Evolutionary conservation across 2,329 filamentous ascomycete genomes (phyloP).

Genomic region (Pyricularia pennisetigena): DNA sequence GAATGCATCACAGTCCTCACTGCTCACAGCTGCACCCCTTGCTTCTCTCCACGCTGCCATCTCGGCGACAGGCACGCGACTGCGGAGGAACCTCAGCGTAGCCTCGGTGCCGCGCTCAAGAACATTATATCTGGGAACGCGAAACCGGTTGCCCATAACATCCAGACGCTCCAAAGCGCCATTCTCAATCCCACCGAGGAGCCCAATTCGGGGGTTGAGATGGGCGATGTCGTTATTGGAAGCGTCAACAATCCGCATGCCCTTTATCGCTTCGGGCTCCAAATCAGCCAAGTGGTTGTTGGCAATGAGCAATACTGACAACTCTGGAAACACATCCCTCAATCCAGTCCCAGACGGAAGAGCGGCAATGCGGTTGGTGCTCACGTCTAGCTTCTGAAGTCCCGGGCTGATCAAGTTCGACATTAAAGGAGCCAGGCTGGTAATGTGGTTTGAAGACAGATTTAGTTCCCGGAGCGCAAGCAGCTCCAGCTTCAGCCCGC

Average conservation of each 20-base stretch:
- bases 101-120: slow-evolving; percentile 82
- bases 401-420: slow-evolving; percentile 60
- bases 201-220: slow-evolving; percentile 70
- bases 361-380: slow-evolving; percentile 67
- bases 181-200: slow-evolving; percentile 64
- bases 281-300: slow-evolving; percentile 74
- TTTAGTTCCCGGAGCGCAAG: slow-evolving; percentile 70
- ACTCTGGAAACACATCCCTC: slow-evolving; percentile 55
- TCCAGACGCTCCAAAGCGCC: slow-evolving; percentile 61
- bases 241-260: slow-evolving; percentile 67
- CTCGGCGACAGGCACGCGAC: slow-evolving; percentile 57
- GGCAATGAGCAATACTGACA: slow-evolving; percentile 61
- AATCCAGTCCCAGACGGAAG: slow-evolving; percentile 48
- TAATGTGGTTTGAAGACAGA: slow-evolving; percentile 64
- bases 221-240: slow-evolving; percentile 79
- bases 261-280: slow-evolving; percentile 61
- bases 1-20: background rate
- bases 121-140: slow-evolving; percentile 75
- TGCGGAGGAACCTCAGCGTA: slow-evolving; percentile 69
- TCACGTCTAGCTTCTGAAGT: slow-evolving; percentile 70
- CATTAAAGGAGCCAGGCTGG: slow-evolving; percentile 56
- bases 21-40: background rate
- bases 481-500: slow-evolving; percentile 54
- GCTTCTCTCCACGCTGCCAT: slow-evolving; percentile 45
- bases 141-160: slow-evolving; percentile 76